A percentile compares a stretch with the other conserved stretches of the same genome.
phyloP scores from a whole-genome alignment of 2,329 filamentous ascomycete species.

The Amylocarpus encephaloides region DNA sequence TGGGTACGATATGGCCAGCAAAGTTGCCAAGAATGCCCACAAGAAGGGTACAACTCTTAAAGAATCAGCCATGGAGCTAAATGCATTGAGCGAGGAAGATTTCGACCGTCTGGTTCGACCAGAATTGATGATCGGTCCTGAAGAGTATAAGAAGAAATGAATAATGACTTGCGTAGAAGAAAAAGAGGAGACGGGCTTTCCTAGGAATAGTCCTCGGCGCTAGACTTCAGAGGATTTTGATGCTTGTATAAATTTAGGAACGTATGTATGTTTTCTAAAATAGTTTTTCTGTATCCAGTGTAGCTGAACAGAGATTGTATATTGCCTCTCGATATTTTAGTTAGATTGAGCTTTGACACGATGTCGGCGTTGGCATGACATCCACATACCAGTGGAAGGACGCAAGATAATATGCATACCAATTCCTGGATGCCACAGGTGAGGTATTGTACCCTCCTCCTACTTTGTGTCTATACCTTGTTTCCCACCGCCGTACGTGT shows the following conservation, averaged over 20 bases:
- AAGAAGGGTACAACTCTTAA: slow-evolving; percentile 96
- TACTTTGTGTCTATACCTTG: no score
- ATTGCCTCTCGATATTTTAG: no score
- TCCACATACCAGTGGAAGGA: no score
- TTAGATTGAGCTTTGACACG: no score
- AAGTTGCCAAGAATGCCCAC: slow-evolving; percentile 97
- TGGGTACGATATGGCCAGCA: slow-evolving; percentile 94
- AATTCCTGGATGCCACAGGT: no score
- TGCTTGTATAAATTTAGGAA: neutral
- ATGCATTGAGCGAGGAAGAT: slow-evolving; percentile 80
- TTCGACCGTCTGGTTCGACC: slow-evolving; percentile 87
- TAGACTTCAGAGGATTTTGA: neutral
- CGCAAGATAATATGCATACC: no score
- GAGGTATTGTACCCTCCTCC: no score
- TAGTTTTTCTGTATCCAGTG: no score
- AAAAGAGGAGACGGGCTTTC: neutral
- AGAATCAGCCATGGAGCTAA: slow-evolving; percentile 86
- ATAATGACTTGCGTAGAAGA: neutral
- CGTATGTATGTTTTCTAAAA: no score
- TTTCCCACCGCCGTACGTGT: no score
- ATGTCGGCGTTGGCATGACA: no score
- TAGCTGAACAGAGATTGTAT: no score
- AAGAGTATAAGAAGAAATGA: slow-evolving; percentile 47
- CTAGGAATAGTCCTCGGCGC: neutral
- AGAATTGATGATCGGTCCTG: slow-evolving; percentile 90